Base-by-base conservation (phyloP, 768 basidiomycete genomes). In the Scleroderma citrinum region DNA sequence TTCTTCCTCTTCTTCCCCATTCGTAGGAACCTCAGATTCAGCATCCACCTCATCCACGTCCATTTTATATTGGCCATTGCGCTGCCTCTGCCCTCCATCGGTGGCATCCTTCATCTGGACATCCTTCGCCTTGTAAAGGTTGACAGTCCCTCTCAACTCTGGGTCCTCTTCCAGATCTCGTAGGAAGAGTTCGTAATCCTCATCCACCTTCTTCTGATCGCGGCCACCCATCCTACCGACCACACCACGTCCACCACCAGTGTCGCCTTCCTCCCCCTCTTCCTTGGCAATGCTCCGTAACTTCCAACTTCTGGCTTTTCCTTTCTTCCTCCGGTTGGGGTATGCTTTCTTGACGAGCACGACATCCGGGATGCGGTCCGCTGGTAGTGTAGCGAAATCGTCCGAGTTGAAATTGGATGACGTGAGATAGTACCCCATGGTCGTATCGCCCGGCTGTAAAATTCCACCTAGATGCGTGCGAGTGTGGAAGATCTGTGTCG, bases 151-250 rank as follows among this genome's bases (percentile, higher is more conserved):
- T 34, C 95, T 80, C 73, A 98, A 71, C 73, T 97, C 94, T 19
- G 85, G 84, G 69, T 97, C 94, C 66, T 98, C 95, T 68, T 96
- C 93, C 43, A 97, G 69, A 54, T 96, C 93, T 40, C 87, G 79
- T 68, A 98, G 71, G 81, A 99, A 99, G 44, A 90, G 55, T 72
- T 98, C 96, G 68, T 98, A 99, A 63, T 99, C 95, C 64, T 91
- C 84, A 57, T 97, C 93, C 50, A 98, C 90, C 74, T 93, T 92
- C 72, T 78, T 84, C 68, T 83, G 80, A 69, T 95, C 93, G 41
- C 92, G 74, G 31, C 92, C 93, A 11, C 93, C 93, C 77, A 87
- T 76, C 41, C 92, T 73, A 1, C 93, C 93, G 38, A 95, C 83
- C n/a, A 92, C 85, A 48, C 93, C 93, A 37, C 89, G 73, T 30